Evolutionary conservation across 257 asterid species (phyloP).

Genomic region (Voacanga thouarsii): DNA sequence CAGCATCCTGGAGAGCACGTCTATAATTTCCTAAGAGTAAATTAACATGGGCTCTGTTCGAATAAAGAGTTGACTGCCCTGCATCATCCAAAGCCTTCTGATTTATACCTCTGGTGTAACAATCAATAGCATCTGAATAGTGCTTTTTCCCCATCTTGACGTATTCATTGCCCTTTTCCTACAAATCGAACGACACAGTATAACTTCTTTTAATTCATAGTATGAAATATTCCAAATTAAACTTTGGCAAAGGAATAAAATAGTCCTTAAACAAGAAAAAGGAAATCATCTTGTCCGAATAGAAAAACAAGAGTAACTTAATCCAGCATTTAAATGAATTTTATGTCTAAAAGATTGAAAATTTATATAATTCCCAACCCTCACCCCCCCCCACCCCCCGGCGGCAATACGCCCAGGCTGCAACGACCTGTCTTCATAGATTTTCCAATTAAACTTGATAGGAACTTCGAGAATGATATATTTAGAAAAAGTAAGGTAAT

Average conservation of each 20-base stretch:
- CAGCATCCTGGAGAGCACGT: slow-evolving; percentile 84
- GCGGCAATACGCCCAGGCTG: not conserved
- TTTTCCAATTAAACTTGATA: not conserved
- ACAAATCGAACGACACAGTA: slow-evolving; percentile 20
- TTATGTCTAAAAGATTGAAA: not conserved
- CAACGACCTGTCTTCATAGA: not conserved
- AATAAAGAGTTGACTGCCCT: slow-evolving; percentile 61
- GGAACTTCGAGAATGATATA: not conserved
- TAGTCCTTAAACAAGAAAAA: not conserved
- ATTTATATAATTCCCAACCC: not conserved
- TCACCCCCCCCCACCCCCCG: no score
- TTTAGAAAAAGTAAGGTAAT: not conserved
- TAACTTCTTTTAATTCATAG: not conserved
- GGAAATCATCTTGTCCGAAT: not conserved
- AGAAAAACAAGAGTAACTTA: not conserved
- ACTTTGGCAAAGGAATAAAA: not conserved
- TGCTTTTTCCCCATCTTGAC: slow-evolving; percentile 82
- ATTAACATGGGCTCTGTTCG: slow-evolving; percentile 93
- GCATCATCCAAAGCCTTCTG: slow-evolving; percentile 76
- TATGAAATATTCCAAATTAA: not conserved
- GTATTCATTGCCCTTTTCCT: slow-evolving; percentile 85
- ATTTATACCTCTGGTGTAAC: slow-evolving; percentile 88
- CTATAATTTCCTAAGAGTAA: slow-evolving; percentile 72
- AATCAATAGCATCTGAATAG: slow-evolving; percentile 77
- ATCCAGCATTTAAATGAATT: not conserved